Percentiles rank a stretch among this genome's conserved stretches.
These are phyloP conservation scores for Bryoerythrophyllum caledonicum DNA, from an alignment of 225 moss, liverwort and hornwort genomes.

Conservation along the genomic window DNA sequence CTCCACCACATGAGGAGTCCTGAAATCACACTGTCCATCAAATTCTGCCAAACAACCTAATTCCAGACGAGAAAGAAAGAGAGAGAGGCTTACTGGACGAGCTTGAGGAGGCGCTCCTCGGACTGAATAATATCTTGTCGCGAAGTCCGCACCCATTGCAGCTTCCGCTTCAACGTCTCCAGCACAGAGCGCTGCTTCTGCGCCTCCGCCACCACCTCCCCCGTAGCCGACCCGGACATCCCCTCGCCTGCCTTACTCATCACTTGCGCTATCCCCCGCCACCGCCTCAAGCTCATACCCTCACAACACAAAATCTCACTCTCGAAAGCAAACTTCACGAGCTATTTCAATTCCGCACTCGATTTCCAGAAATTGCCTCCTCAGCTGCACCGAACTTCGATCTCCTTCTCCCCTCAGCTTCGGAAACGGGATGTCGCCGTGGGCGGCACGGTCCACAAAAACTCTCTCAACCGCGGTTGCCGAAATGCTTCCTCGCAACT, in stretches of 20 bases:
- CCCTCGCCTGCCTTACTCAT: slow-evolving; percentile 28
- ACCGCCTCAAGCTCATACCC: slow-evolving; percentile 37
- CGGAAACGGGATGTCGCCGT: not conserved
- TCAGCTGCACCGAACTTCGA: not conserved
- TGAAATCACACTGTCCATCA: slow-evolving; percentile 29
- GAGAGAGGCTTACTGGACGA: slow-evolving; percentile 52
- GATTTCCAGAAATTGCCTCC: not conserved
- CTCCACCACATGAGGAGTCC: slow-evolving; percentile 83
- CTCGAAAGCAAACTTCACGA: too few species aligned
- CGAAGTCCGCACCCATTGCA: slow-evolving; percentile 54
- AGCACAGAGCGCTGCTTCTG: slow-evolving; percentile 35
- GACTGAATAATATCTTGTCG: slow-evolving; percentile 43
- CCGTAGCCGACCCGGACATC: slow-evolving; percentile 39
- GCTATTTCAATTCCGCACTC: not conserved
- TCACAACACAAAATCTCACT: not conserved
- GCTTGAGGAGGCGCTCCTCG: slow-evolving; percentile 73
- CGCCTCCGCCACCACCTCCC: slow-evolving; percentile 33
- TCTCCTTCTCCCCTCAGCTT: not conserved
- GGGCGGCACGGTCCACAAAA: too few species aligned
- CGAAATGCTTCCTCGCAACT: too few species aligned
- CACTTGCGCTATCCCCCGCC: slow-evolving; percentile 26
- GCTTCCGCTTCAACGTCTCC: slow-evolving; percentile 26
- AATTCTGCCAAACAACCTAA: not conserved
- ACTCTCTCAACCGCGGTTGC: too few species aligned
- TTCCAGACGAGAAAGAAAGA: not conserved